These are phyloP conservation scores for Lasiosphaeria ovina DNA, from an alignment of 495 filamentous ascomycete genomes.

Conservation along the genomic window DNA sequence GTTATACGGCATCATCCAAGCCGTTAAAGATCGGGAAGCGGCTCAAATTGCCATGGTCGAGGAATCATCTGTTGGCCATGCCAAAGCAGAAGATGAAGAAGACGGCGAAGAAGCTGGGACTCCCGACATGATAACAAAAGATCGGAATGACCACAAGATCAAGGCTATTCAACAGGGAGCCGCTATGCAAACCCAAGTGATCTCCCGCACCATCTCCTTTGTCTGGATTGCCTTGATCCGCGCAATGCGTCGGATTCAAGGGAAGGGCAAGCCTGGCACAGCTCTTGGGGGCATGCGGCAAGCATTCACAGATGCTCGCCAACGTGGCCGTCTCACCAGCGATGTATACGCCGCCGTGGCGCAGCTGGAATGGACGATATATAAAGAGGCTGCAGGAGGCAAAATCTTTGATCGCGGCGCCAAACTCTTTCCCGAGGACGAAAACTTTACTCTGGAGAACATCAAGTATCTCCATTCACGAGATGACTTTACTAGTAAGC, in stretches of 20 bases:
- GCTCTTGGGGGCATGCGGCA: slow-evolving; percentile 74
- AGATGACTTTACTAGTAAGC: slow-evolving; percentile 90
- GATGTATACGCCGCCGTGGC: slow-evolving; percentile 93
- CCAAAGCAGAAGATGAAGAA: slow-evolving; percentile 55
- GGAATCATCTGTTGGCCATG: slow-evolving; percentile 44
- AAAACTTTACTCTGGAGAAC: slow-evolving; percentile 87
- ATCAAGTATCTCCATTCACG: slow-evolving; percentile 88
- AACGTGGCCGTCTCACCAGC: slow-evolving; percentile 78
- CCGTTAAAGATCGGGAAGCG: slow-evolving; percentile 68
- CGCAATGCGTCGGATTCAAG: slow-evolving; percentile 89
- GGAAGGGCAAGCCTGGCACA: slow-evolving; percentile 68
- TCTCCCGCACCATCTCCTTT: slow-evolving; percentile 79
- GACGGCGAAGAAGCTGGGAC: slow-evolving; percentile 52
- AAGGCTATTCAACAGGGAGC: slow-evolving; percentile 68
- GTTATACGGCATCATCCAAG: slow-evolving; percentile 75
- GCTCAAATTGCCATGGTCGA: slow-evolving; percentile 70
- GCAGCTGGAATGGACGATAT: slow-evolving; percentile 90
- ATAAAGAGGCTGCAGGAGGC: slow-evolving; percentile 84
- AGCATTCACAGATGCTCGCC: slow-evolving; percentile 82
- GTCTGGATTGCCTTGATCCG: slow-evolving; percentile 94
- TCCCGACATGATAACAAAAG: slow-evolving; percentile 48
- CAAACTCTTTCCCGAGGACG: slow-evolving; percentile 88
- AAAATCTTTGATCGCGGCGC: slow-evolving; percentile 95
- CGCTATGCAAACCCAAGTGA: slow-evolving; percentile 64
- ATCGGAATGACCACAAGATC: slow-evolving; percentile 56